Evolutionary conservation across 208 protist species (phyloP), one percentile per base, ranked within the genome.

Genomic region (Crithidia brevicula): DNA sequence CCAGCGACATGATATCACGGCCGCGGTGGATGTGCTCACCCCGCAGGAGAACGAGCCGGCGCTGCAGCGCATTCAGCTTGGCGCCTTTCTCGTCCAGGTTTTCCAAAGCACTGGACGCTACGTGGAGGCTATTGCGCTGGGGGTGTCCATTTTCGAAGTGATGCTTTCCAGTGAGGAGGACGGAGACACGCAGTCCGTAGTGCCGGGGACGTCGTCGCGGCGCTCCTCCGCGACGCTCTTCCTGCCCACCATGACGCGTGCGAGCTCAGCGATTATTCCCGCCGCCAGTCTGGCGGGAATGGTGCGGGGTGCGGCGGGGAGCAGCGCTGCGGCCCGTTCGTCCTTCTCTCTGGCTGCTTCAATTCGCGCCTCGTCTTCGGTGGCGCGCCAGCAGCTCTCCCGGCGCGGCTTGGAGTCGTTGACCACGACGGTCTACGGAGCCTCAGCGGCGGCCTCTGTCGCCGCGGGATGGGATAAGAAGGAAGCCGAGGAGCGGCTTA

Each of bases 221-320:
- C 76, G 87, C 28, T 72, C 74, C 15, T 60, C 72, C 0, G 66
- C 74, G 34, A 38, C 83, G 56, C 77, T 95, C n/a, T 74, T 57
- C 25, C 79, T 93, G 69, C 92, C 92, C 0, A 86, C 87, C 9
- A 74, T 96, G 50, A 92, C 89, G 5, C 78, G 83, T 11, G 92
- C 92, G 0, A 94, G 82, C 64, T 96, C 92, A 1, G 86, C 89
- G n/a, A 94, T 96, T 43, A 70, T 96, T 42, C 86, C 92, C 0
- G 81, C 91, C 6, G 72, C 77, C 38, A 86, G 59, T 18, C 77
- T 96, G 15, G 60, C 81, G 2, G 77, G 73, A 5, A 83, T 87
- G 58, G 73, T 89, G 36, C 31, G 74, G 47, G 77, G 78, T 8
- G 45, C 71, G 13, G 36, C 34, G 49, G 30, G 63, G 18, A 58